These are phyloP conservation scores for Lactifluus volemus DNA, from an alignment of 768 basidiomycete genomes.

Conservation along the genomic window DNA sequence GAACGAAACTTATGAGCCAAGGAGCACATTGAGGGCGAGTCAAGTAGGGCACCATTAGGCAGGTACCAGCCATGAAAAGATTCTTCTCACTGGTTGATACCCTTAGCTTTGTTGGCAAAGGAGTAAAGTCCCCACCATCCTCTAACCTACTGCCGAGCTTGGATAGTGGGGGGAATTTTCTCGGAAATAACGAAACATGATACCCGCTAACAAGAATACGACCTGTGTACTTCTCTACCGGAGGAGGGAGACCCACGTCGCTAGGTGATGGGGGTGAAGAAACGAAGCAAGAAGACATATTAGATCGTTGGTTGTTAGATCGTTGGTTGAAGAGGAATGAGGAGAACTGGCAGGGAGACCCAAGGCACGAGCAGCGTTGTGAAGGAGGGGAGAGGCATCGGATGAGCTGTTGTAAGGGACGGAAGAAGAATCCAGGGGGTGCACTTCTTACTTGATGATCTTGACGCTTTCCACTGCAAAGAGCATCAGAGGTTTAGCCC, in stretches of 20 bases:
- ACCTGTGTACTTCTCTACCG: too few relatives aligned
- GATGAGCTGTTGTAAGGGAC: slow-evolving; percentile 71
- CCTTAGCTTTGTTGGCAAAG: slow-evolving; percentile 9
- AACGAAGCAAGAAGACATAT: not conserved
- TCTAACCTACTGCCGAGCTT: too few relatives aligned
- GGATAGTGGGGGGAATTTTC: too few relatives aligned
- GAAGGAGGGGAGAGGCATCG: slow-evolving; percentile 49
- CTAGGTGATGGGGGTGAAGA: too few relatives aligned
- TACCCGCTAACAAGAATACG: too few relatives aligned
- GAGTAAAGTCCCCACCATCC: too few relatives aligned
- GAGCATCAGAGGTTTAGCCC: not conserved
- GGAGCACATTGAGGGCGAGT: slow-evolving; percentile 63
- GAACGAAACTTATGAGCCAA: slow-evolving; percentile 45
- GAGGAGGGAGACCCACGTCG: too few relatives aligned
- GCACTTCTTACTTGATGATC: slow-evolving; percentile 61
- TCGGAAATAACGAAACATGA: too few relatives aligned
- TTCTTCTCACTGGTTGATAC: slow-evolving; percentile 52
- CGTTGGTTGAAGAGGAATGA: slow-evolving; percentile 41
- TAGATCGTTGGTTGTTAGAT: not conserved
- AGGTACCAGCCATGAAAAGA: slow-evolving; percentile 26
- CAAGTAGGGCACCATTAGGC: slow-evolving; percentile 63
- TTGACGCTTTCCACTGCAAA: slow-evolving; percentile 72
- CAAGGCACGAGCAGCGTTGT: slow-evolving; percentile 60
- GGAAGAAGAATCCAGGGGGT: slow-evolving; percentile 64
- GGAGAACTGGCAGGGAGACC: slow-evolving; percentile 52